Percentiles rank a stretch among this genome's conserved stretches.
Evolutionary conservation across 805 yeast genomes (phyloP).

Genomic region (Teunomyces gatunensis): DNA sequence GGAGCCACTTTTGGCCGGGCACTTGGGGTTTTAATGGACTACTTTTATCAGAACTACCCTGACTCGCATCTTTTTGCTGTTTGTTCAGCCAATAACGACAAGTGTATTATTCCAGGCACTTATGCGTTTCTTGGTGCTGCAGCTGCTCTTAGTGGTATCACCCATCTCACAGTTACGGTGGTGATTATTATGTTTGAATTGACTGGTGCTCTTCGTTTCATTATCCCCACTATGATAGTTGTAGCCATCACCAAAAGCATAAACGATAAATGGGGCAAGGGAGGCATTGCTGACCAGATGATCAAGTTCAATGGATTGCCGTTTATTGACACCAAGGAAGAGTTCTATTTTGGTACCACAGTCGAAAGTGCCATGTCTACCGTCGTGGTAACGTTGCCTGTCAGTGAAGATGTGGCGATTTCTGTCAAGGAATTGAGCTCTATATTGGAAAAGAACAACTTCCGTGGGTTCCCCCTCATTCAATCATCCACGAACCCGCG

Average conservation of each 20-base stretch:
- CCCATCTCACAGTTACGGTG: constrained; percentile 87
- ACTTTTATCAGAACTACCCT: constrained; percentile 25
- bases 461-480: constrained; percentile 56
- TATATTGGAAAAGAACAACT: constrained; percentile 31
- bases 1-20: constrained; percentile 95
- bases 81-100: constrained; percentile 24
- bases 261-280: constrained; percentile 70
- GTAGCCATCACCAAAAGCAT: constrained; percentile 84
- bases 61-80: constrained; percentile 34
- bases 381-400: constrained; percentile 36
- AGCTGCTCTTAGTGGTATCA: constrained; percentile 90
- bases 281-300: constrained; percentile 96
- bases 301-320: constrained; percentile 88
- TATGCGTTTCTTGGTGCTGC: constrained; percentile 97
- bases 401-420: constrained; percentile 24
- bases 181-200: constrained; percentile 82
- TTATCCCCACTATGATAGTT: constrained; percentile 94
- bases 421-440: constrained; percentile 30
- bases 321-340: constrained; percentile 68
- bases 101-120: constrained; percentile 86
- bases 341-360: constrained; percentile 46
- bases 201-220: constrained; percentile 90
- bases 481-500: constrained; percentile 33
- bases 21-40: constrained; percentile 69
- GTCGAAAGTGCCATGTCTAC: constrained; percentile 65